Conservation (phyloP, 1,139 yeast genomes). For the Kurtzmaniella quercitrusa region DNA sequence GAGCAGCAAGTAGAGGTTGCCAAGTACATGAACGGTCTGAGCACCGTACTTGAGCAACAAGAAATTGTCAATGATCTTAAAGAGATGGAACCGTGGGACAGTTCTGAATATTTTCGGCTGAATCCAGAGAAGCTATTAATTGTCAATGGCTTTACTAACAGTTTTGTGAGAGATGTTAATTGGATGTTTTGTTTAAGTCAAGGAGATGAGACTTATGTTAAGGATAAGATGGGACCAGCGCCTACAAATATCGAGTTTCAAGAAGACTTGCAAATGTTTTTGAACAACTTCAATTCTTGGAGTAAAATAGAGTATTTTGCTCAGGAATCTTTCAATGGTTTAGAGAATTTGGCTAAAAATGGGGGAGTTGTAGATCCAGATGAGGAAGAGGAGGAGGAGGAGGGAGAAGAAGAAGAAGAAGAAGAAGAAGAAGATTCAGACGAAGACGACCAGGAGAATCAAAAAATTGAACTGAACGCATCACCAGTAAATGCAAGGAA, state of each 20-base stretch:
- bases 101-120: slow-evolving; percentile 16
- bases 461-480: no score
- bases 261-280: slow-evolving; percentile 21
- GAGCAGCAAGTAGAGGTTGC: neutral
- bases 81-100: slow-evolving; percentile 12
- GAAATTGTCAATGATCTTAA: slow-evolving; percentile 12
- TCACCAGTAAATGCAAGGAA: no score
- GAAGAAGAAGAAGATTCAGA: slow-evolving; percentile 9
- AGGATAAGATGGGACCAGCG: slow-evolving; percentile 2
- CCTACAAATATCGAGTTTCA: slow-evolving; percentile 8
- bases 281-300: slow-evolving; percentile 24
- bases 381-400: slow-evolving; percentile 8
- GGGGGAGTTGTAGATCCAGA: slow-evolving; percentile 12
- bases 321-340: slow-evolving; percentile 22
- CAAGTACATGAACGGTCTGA: neutral
- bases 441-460: slow-evolving; percentile 1
- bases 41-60: slow-evolving; percentile 3
- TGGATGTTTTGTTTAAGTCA: slow-evolving; percentile 4
- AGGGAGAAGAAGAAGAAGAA: slow-evolving; percentile 6
- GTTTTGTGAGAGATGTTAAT: slow-evolving; percentile 4
- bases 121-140: slow-evolving; percentile 9
- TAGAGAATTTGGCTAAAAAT: slow-evolving; percentile 21
- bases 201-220: slow-evolving; percentile 3
- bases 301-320: slow-evolving; percentile 31
- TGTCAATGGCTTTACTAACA: neutral